phyloP scores from a whole-genome alignment of 345 rosid species.

The Acer saccharum region DNA sequence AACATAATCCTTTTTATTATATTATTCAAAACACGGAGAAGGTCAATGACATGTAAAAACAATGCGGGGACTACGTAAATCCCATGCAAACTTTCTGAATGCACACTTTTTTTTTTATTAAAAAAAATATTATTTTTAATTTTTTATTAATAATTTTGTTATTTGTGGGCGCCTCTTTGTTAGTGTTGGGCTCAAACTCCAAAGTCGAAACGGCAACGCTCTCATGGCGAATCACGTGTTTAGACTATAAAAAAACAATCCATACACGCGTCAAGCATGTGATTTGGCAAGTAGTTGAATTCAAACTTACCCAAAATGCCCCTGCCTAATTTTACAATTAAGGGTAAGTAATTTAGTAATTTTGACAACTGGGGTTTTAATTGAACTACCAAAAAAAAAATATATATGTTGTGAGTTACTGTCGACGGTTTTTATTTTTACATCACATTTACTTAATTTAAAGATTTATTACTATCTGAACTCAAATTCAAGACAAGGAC shows the following conservation, averaged over 20 bases:
- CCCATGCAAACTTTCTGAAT: neutral
- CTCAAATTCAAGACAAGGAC: neutral
- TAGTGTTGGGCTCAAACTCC: neutral
- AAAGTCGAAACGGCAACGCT: neutral
- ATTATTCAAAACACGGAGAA: neutral
- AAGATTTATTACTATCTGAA: neutral
- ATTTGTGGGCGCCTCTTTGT: conserved; percentile 18
- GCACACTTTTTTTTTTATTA: neutral
- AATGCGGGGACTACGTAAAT: neutral
- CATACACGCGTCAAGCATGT: neutral
- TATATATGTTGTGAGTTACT: neutral
- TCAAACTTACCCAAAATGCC: neutral
- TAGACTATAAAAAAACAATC: neutral
- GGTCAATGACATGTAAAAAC: neutral
- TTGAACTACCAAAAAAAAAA: neutral
- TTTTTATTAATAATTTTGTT: neutral
- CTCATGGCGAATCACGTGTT: neutral
- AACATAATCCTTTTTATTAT: neutral
- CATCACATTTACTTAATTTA: conserved; percentile 2
- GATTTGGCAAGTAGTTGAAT: neutral
- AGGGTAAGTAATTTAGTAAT: no score
- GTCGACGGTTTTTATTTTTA: conserved; percentile 6
- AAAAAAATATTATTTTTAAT: neutral
- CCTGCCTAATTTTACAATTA: neutral
- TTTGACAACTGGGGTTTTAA: no score